Percentiles rank a stretch among this genome's conserved stretches.
Conservation (phyloP, 208 protist species). For the Acanthamoeba lenticulata region DNA sequence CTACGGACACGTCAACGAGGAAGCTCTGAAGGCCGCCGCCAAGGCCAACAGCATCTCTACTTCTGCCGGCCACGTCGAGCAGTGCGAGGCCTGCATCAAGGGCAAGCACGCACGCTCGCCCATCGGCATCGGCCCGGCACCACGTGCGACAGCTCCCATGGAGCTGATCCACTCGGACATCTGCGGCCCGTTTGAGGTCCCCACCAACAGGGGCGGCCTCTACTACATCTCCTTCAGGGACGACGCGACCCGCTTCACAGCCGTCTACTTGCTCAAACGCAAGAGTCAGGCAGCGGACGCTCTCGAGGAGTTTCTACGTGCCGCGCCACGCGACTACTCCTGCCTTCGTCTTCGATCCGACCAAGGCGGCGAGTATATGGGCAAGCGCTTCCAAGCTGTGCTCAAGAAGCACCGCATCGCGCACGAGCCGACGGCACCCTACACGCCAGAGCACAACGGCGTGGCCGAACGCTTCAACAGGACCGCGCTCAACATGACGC, state of each 20-base stretch:
- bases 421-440: neutral
- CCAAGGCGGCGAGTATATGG: slow-evolving; percentile 12
- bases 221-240: slow-evolving; percentile 18
- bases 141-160: neutral
- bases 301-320: neutral
- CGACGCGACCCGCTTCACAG: neutral
- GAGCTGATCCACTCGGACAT: neutral
- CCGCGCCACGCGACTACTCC: neutral
- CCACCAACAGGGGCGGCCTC: neutral
- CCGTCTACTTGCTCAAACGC: neutral
- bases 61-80: neutral
- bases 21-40: neutral
- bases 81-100: slow-evolving; percentile 29
- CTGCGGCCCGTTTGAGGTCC: neutral
- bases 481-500: neutral
- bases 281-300: neutral
- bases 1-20: neutral
- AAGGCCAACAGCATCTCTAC: neutral
- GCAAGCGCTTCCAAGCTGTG: neutral
- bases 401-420: neutral
- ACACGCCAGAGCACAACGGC: neutral
- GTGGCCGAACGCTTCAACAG: neutral
- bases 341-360: neutral
- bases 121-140: neutral
- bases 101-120: neutral